A percentile compares a stretch with the other conserved stretches of the same genome.
Evolutionary conservation across 78 protist genomes (phyloP).

Genomic region (Dictyostelium brefeldianum): DNA sequence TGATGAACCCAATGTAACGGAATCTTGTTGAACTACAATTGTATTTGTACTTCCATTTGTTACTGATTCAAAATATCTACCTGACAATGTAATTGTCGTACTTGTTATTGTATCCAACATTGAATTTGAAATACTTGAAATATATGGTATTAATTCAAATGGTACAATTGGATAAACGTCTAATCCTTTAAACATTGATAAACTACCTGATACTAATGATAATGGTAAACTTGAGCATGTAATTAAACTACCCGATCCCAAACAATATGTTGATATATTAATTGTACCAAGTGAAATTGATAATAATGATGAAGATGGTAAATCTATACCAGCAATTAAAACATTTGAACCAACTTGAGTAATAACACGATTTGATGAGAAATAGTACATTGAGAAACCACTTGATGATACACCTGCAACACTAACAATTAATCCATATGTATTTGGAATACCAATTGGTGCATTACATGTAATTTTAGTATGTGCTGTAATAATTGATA

Average conservation of each 20-base stretch:
- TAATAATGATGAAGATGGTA: neutral
- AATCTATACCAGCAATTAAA: neutral
- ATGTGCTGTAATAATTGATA: neutral
- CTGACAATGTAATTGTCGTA: neutral
- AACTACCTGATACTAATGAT: neutral
- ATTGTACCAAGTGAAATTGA: neutral
- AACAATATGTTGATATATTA: neutral
- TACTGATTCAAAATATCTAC: conserved; percentile 22
- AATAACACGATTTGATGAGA: neutral
- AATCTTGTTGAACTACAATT: neutral
- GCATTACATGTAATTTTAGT: neutral
- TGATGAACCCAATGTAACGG: neutral
- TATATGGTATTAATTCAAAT: neutral
- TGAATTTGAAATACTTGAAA: neutral
- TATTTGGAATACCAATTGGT: neutral
- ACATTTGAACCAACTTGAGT: neutral
- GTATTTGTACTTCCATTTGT: too few species aligned
- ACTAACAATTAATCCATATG: neutral
- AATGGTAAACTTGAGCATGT: neutral
- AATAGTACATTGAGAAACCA: neutral
- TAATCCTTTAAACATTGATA: neutral
- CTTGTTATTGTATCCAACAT: neutral
- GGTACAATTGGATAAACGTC: neutral
- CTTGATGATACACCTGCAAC: conserved; percentile 8
- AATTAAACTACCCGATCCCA: neutral